Conservation (phyloP, 164 flowering plant species). For the Vitis cinerea region DNA sequence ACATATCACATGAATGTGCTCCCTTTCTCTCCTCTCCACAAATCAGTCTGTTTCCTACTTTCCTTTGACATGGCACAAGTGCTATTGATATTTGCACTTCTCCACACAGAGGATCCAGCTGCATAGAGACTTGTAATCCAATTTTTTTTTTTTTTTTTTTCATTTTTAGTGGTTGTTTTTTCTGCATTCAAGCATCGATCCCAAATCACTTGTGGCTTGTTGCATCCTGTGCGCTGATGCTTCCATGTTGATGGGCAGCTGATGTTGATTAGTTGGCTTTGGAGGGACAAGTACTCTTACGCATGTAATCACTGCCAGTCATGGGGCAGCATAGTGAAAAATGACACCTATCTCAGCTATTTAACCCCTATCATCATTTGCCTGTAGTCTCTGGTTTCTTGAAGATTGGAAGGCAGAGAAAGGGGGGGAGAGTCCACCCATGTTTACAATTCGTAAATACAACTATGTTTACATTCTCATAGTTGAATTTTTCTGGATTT, state of each 20-base stretch:
- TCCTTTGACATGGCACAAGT: not conserved
- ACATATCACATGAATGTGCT: conserved; percentile 16
- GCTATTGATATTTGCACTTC: conserved; percentile 3
- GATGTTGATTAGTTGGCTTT: not conserved
- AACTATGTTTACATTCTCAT: no score
- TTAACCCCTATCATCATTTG: not conserved
- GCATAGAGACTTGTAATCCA: not conserved
- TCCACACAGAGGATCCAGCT: not conserved
- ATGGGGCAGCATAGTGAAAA: not conserved
- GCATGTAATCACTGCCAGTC: not conserved
- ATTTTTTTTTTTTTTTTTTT: not conserved
- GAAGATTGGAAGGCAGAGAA: not conserved
- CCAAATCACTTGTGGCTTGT: not conserved
- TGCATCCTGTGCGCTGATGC: conserved; percentile 2
- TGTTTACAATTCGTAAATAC: no score
- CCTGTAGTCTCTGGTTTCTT: conserved; percentile 8
- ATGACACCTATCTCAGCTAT: not conserved
- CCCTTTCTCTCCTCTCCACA: not conserved
- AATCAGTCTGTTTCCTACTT: conserved; percentile 1
- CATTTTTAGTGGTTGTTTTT: not conserved
- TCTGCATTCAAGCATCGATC: not conserved
- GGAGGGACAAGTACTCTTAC: not conserved
- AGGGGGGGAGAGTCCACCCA: not conserved
- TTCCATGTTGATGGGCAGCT: not conserved
- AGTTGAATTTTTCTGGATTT: no score